phyloP scores from a whole-genome alignment of 805 yeast species.

The Sungouiella thailandica region DNA sequence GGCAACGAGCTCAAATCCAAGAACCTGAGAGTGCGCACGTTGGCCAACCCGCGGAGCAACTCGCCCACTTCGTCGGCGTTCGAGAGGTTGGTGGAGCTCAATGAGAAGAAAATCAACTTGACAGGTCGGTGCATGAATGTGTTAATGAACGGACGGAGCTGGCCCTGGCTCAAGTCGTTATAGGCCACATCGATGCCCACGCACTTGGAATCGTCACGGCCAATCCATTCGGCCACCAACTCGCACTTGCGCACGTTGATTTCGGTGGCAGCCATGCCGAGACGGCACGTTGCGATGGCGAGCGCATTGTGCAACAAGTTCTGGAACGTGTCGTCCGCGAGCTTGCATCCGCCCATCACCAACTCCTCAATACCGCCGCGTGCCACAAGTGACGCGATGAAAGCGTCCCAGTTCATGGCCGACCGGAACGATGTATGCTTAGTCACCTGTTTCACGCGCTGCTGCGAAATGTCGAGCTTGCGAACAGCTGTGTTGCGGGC shows the following conservation, averaged over 20 bases:
- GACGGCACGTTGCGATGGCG: conserved; percentile 38
- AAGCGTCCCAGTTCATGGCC: conserved; percentile 50
- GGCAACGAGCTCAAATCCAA: conserved; percentile 52
- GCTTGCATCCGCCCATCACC: conserved; percentile 53
- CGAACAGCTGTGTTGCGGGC: conserved; percentile 38
- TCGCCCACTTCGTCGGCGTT: conserved; percentile 36
- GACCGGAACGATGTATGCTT: conserved; percentile 35
- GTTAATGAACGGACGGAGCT: conserved; percentile 42
- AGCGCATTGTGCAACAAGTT: conserved; percentile 40
- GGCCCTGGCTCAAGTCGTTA: conserved; percentile 46
- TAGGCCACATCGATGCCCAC: conserved; percentile 53
- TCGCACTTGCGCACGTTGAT: conserved; percentile 38
- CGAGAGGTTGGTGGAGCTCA: conserved; percentile 46
- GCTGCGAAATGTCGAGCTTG: conserved; percentile 55
- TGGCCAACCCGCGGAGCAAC: conserved; percentile 32
- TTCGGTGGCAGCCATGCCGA: conserved; percentile 52
- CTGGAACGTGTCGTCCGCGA: conserved; percentile 38
- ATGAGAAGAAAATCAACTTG: conserved; percentile 46
- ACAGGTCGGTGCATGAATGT: conserved; percentile 31
- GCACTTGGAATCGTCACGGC: conserved; percentile 39
- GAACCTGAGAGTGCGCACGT: conserved; percentile 40
- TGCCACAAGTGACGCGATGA: conserved; percentile 35
- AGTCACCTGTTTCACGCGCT: conserved; percentile 44
- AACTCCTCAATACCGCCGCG: conserved; percentile 55
- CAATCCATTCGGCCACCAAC: conserved; percentile 45